Evolutionary conservation across 768 basidiomycete genomes (phyloP), one percentile per base, ranked within the genome.

Genomic region (Chalciporus chontae): DNA sequence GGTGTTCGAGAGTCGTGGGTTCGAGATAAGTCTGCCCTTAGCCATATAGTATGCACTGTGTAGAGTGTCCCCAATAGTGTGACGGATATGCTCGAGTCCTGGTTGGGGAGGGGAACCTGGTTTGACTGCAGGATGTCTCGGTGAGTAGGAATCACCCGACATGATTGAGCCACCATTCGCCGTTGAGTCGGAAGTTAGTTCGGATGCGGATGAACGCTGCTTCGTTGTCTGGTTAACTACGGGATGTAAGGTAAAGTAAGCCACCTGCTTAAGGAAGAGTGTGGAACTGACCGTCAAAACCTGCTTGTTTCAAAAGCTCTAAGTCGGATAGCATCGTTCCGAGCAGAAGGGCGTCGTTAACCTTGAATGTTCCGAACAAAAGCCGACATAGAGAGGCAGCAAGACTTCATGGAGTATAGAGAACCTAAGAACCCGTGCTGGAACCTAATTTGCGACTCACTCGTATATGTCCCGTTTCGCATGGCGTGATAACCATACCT

Each of bases 321-420:
- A 94, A 69, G 52, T 94, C 89, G 0, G 90, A 89, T 17, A 97
- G 75, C 40, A 97, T 89, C 0, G 89, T 94, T 77, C 88, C 86
- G 52, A 96, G 84, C 10, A 96, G 68, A 10, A 97, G 72, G 0
- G 87, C 81, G 62, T 94, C 92, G 59, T 91, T 88, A 18, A 84
- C 78, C 65, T 85, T 85, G 2, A 82, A 82, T 3, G 79, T 74
- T 45, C 85, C 78, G 53, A 95, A 87, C 18, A 94, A 69, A 5
- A 85, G 66, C 15, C 83, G 81, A 64, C 88, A 90, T 18, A 96
- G 73, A 0, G 87, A 84, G 0, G 82, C 82, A 0, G 94, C 84
- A 8, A 96, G 83, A 64, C 91, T 92, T 36, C 31, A 42, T 10
- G 40, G 27, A 21, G 34, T 50, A 21, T 34, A 32, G 13, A 27